Evolutionary conservation across 2,329 filamentous ascomycete species (phyloP).

Genomic region (Aquanectria penicillioides): DNA sequence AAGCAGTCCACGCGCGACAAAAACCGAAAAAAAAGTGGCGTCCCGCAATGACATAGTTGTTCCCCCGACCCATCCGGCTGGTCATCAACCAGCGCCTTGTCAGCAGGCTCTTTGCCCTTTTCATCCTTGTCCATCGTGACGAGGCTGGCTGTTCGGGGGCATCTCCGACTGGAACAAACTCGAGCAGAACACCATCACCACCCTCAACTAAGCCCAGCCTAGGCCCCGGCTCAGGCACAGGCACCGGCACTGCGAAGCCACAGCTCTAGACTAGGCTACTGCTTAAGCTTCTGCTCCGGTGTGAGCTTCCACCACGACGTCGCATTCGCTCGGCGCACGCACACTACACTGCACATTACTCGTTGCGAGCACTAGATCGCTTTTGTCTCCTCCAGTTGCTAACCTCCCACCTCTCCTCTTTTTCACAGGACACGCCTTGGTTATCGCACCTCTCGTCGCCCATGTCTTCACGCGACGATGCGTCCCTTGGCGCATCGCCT

Average conservation of each 20-base stretch:
- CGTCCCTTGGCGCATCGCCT: conserved; percentile 47
- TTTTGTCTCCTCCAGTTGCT: conserved; percentile 22
- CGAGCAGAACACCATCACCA: conserved; percentile 3
- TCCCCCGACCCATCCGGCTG: conserved; percentile 16
- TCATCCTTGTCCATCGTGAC: conserved; percentile 26
- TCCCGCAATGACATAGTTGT: conserved; percentile 39
- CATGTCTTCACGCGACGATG: conserved; percentile 53
- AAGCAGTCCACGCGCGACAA: background rate
- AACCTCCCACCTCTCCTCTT: conserved; percentile 22
- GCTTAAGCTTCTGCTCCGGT: background rate
- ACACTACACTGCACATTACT: no score
- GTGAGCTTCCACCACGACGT: background rate
- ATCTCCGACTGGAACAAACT: conserved; percentile 7
- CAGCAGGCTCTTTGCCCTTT: conserved; percentile 24
- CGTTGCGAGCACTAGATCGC: background rate
- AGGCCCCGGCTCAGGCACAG: background rate
- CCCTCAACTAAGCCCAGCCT: background rate
- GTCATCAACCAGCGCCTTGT: conserved; percentile 19
- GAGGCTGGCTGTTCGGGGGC: conserved; percentile 25
- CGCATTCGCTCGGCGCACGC: conserved; percentile 1
- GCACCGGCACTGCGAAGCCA: background rate
- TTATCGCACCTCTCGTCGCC: conserved; percentile 56
- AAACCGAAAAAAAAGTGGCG: conserved; percentile 15
- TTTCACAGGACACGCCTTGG: conserved; percentile 57
- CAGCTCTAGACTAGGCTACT: background rate